Percentiles rank a stretch among this genome's conserved stretches.
These are phyloP conservation scores for Rhytidiadelphus loreus DNA, from an alignment of 225 moss, liverwort and hornwort species.

Conservation along the genomic window DNA sequence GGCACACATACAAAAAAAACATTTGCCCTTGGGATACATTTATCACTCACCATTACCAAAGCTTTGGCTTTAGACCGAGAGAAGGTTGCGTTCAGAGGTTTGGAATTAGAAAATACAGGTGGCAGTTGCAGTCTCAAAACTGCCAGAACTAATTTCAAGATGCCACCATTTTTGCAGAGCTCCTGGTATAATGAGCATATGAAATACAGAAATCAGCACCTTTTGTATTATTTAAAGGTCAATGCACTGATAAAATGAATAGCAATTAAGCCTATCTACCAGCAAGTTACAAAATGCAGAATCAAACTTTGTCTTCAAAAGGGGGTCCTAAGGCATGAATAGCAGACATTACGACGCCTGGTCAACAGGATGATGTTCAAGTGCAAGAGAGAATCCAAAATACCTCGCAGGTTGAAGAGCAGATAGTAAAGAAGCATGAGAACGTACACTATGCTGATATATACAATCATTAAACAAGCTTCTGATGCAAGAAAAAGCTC, in stretches of 20 bases:
- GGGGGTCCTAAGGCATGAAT: neutral
- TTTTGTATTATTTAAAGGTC: neutral
- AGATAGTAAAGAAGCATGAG: neutral
- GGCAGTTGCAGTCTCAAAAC: conserved; percentile 83
- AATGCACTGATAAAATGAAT: neutral
- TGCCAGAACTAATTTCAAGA: conserved; percentile 68
- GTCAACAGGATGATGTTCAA: neutral
- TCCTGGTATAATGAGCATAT: conserved; percentile 40
- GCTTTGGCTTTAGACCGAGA: conserved; percentile 90
- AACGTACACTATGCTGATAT: neutral
- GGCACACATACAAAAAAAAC: neutral
- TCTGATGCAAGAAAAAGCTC: neutral
- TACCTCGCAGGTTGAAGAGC: neutral
- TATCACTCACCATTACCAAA: conserved; percentile 74
- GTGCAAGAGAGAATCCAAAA: neutral
- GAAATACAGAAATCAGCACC: conserved; percentile 8
- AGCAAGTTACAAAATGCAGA: neutral
- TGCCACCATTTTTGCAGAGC: conserved; percentile 95
- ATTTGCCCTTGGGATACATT: neutral
- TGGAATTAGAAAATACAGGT: conserved; percentile 61
- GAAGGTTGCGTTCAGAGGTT: conserved; percentile 68
- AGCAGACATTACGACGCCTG: neutral
- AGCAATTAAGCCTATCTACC: neutral
- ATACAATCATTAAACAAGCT: neutral
- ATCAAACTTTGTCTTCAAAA: neutral